Evolutionary conservation across 305 asterid genomes (phyloP), one percentile per base, ranked within the genome.

Genomic region (Fraxinus albicans): DNA sequence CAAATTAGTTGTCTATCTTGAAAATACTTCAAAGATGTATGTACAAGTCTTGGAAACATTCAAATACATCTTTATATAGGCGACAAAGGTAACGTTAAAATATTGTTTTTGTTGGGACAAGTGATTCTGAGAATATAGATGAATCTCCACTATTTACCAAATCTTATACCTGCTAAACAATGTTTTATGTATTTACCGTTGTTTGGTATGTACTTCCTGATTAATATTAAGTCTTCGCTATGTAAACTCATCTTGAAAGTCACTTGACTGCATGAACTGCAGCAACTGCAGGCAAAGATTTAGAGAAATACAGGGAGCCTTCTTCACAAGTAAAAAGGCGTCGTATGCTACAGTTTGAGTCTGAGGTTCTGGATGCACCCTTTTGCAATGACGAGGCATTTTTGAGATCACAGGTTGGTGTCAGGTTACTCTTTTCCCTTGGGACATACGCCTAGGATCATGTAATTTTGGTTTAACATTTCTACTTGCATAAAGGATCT

Each of bases 311-410:
- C 80, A 82, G 79, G 63, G 97, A 90, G 87, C 86, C 89, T 35
- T 86, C 90, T 33, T 85, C 89, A 40, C 97, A 93, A 88, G 88
- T 84, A 5, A 93, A 95, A 86, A 94, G 98, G 90, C 97, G 98
- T 34, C 86, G 98, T 58, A 90, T 86, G 90, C 94, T 95, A 81
- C 94, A 91, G 82, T 95, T 94, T 83, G 97, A 90, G 73, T 77
- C 94, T 70, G 94, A 93, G 86, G 89, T 79, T 73, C 72, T 89
- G 19, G 92, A 88, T 77, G 70, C 88, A 17, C 82, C 91, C 72
- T 87, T 89, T 81, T 83, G 87, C 87, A 82, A 79, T 35, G 95
- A 91, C 77, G 94, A 89, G 29, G 85, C 89, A 72, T 86, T 89
- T 82, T 85, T 94, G 82, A 88, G 91, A 86, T 93, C 98, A 4